Evolutionary conservation across 2,329 filamentous ascomycete species (phyloP).

Genomic region (Colletotrichum caudatum): DNA sequence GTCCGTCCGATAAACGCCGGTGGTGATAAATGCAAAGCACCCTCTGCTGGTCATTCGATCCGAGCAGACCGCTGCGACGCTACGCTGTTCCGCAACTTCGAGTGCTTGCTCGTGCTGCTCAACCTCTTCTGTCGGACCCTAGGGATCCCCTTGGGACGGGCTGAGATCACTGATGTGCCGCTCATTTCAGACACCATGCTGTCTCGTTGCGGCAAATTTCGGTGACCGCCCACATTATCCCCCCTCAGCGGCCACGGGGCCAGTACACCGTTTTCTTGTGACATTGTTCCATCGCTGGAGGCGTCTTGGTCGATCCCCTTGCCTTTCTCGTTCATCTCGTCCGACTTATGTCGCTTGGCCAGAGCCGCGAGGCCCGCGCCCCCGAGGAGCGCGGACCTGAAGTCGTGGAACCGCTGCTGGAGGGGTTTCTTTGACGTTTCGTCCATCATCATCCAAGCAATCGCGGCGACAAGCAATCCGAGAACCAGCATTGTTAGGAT

Average conservation of each 20-base stretch:
- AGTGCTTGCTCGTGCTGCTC: constrained; percentile 23
- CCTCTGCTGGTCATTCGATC: constrained; percentile 22
- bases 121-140: constrained; percentile 37
- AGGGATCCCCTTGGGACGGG: constrained; percentile 10
- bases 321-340: constrained; percentile 40
- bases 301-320: constrained; percentile 30
- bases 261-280: constrained; percentile 17
- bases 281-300: constrained; percentile 30
- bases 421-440: constrained; percentile 55
- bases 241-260: constrained; percentile 7
- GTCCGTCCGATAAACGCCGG: constrained; percentile 16
- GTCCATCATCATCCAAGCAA: constrained; percentile 62
- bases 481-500: constrained; percentile 72
- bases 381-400: constrained; percentile 39
- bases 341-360: constrained; percentile 3
- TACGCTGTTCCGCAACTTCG: constrained; percentile 31
- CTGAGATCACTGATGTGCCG: constrained; percentile 16
- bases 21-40: neutral
- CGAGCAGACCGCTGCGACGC: constrained; percentile 35
- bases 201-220: constrained; percentile 4
- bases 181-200: constrained; percentile 32
- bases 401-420: constrained; percentile 49
- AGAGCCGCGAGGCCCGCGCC: constrained; percentile 31
- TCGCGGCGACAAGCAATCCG: constrained; percentile 64
- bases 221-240: neutral